phyloP scores from a whole-genome alignment of 129 eudicot genomes.

The Dittrichia graveolens region DNA sequence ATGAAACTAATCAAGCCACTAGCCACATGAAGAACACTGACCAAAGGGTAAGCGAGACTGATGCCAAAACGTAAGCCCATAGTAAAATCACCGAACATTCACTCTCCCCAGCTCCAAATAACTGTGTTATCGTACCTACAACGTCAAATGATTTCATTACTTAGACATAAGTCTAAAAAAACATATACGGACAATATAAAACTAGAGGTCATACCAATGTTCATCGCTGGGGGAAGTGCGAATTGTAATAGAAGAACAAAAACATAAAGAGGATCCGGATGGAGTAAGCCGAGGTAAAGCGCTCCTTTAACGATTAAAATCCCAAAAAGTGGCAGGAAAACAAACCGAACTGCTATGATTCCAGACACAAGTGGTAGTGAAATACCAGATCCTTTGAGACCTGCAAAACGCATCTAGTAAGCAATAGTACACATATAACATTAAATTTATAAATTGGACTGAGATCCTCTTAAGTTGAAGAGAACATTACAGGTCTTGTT shows the following conservation, averaged over 20 bases:
- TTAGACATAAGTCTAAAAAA: no score
- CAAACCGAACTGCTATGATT: constrained; percentile 29
- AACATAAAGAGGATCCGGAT: constrained; percentile 41
- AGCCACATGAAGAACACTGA: constrained; percentile 43
- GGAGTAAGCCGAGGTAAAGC: constrained; percentile 22
- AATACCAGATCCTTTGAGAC: constrained; percentile 39
- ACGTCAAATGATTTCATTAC: not conserved
- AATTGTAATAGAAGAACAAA: constrained; percentile 47
- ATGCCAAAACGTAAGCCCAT: constrained; percentile 25
- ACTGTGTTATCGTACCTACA: constrained; percentile 28
- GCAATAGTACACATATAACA: not conserved
- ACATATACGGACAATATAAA: no score
- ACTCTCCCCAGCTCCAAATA: constrained; percentile 28
- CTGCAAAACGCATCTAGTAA: constrained; percentile 8
- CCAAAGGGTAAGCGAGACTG: constrained; percentile 34
- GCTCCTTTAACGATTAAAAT: constrained; percentile 41
- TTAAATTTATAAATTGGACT: no score
- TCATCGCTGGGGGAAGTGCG: constrained; percentile 49
- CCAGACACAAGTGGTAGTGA: constrained; percentile 20
- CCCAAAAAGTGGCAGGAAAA: constrained; percentile 37
- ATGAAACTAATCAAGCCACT: constrained; percentile 22
- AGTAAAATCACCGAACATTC: constrained; percentile 43
- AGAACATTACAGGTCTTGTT: no score
- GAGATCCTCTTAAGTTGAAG: no score
- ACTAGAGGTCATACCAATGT: constrained; percentile 30